phyloP scores from a whole-genome alignment of 2,329 filamentous ascomycete genomes.

The Pseudopithomyces chartarum region DNA sequence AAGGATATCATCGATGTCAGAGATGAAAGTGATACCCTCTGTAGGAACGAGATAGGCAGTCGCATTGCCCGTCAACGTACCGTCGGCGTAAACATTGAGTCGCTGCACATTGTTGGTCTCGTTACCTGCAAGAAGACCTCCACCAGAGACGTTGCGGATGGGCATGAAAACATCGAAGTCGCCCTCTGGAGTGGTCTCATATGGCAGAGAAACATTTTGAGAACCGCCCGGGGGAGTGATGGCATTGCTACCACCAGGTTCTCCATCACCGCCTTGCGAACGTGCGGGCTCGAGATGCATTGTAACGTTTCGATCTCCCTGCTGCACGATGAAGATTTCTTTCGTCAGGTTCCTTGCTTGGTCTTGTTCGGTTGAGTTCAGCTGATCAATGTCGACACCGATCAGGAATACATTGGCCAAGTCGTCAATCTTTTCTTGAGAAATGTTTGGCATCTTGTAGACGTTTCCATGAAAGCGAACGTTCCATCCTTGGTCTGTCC shows the following conservation, averaged over 20 bases:
- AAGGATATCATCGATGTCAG: slow-evolving; percentile 80
- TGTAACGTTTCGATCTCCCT: slow-evolving; percentile 66
- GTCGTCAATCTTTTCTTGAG: slow-evolving; percentile 66
- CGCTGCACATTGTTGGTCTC: slow-evolving; percentile 68
- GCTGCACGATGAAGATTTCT: slow-evolving; percentile 77
- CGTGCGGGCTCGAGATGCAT: slow-evolving; percentile 66
- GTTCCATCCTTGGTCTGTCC: slow-evolving; percentile 78
- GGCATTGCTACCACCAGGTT: slow-evolving; percentile 55
- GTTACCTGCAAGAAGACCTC: slow-evolving; percentile 64
- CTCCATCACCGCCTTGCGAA: slow-evolving; percentile 58
- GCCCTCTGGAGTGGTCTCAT: slow-evolving; percentile 68
- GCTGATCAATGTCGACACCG: slow-evolving; percentile 63
- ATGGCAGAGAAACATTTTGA: slow-evolving; percentile 68
- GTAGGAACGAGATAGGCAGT: slow-evolving; percentile 78
- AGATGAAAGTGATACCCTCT: slow-evolving; percentile 72
- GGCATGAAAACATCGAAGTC: slow-evolving; percentile 75
- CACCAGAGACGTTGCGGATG: slow-evolving; percentile 62
- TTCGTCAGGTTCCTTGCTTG: slow-evolving; percentile 76
- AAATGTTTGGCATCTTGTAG: slow-evolving; percentile 77
- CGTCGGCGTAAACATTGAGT: slow-evolving; percentile 70
- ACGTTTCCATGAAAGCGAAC: slow-evolving; percentile 78
- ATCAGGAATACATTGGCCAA: slow-evolving; percentile 74
- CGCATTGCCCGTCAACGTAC: slow-evolving; percentile 69
- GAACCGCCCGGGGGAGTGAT: slow-evolving; percentile 62
- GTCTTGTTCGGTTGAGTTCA: slow-evolving; percentile 63